A percentile compares a stretch with the other conserved stretches of the same genome.
phyloP scores from a whole-genome alignment of 257 asterid genomes.

The Capsicum pubescens region DNA sequence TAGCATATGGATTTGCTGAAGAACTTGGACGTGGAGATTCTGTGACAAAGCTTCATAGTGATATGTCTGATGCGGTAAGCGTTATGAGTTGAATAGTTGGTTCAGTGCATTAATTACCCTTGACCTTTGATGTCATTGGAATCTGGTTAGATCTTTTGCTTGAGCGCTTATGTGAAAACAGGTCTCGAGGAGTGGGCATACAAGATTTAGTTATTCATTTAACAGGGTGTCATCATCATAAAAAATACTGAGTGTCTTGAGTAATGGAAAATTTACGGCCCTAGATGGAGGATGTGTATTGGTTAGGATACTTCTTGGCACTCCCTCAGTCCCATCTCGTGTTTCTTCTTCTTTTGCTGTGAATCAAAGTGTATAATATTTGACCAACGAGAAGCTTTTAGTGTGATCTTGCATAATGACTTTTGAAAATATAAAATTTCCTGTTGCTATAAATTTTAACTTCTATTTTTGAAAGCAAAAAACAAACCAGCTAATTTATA shows the following conservation, averaged over 20 bases:
- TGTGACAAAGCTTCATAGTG: slow-evolving; percentile 77
- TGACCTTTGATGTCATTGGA: slow-evolving; percentile 3
- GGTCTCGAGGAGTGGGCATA: background rate
- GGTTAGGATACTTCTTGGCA: background rate
- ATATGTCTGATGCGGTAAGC: slow-evolving; percentile 72
- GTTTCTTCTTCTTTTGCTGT: background rate
- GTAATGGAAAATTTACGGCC: background rate
- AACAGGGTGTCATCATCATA: background rate
- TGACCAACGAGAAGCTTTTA: background rate
- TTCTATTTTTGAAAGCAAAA: slow-evolving; percentile 8
- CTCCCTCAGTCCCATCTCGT: background rate
- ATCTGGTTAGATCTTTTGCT: background rate
- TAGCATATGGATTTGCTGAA: slow-evolving; percentile 63
- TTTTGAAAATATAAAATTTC: background rate
- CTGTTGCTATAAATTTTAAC: background rate
- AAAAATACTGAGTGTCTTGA: background rate
- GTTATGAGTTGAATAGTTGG: slow-evolving; percentile 14
- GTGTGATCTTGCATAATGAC: background rate
- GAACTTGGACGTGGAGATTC: slow-evolving; percentile 79
- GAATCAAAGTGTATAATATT: background rate
- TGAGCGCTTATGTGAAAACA: background rate
- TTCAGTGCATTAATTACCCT: background rate
- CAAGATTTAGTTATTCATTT: background rate
- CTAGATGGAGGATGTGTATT: background rate
- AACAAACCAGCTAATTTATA: background rate